Evolutionary conservation across 139 green algal genomes (phyloP), one percentile per base, ranked within the genome.

Genomic region (Picochlorum costavermella): DNA sequence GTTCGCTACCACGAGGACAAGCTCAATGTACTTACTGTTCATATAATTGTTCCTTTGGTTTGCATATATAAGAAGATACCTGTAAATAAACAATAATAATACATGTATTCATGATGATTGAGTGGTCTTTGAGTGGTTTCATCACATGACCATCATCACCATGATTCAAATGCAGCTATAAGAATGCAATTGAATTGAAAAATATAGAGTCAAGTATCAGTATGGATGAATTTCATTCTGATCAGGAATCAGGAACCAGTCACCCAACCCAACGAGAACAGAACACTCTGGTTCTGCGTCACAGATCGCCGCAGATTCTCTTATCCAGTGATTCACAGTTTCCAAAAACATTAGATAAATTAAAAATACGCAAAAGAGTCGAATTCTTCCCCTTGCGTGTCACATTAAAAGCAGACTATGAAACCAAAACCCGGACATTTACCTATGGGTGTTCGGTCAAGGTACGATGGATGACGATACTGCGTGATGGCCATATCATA

Each of bases 361-460:
- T 78, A 8, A 78, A 77, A 61, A 37, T 78, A 33, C 60, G 72
- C 11, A 78, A 77, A 44, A 59, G 50, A 3, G 50, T 78, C 4
- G 36, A 46, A 5, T 50, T 53, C 29, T 76, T 57, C 50, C 72
- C 72, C 11, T 23, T 78, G 17, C 26, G 48, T 9, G 60, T 78
- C 51, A 72, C 55, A 6, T 53, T 78, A 16, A 76, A 69, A 56
- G 63, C 68, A 4, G 67, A 82, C 49, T 82, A 82, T 20, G 49
- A 67, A 49, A 76, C 72, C 5, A 29, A 26, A 10, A 68, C 58
- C 6, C 51, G 60, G 16, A 48, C 60, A 10, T 81, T 82, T 26
- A 48, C 45, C 23, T 82, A 81, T 48, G 75, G 75, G 17, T 82
- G 75, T 63, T 60, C 57, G 29, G 75, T 70, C 50, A 49, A 45